Base-by-base conservation (phyloP, 768 basidiomycete species). In the Leucosporidium yakuticum region DNA sequence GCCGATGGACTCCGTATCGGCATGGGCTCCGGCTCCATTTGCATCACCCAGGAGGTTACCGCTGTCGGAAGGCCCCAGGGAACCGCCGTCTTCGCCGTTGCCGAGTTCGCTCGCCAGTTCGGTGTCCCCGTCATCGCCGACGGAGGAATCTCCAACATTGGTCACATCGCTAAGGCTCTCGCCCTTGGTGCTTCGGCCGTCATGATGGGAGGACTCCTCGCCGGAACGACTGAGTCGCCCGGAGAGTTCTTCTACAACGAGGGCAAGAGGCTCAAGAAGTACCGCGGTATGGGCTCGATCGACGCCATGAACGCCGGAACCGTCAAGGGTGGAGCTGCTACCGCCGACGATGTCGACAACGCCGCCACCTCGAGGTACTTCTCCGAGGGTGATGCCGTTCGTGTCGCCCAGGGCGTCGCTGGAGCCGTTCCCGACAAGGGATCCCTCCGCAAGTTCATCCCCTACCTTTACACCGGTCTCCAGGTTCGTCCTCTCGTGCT, bases 161-260 rank as follows among this genome's bases (percentile, higher is more conserved):
- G 95, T 0, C 96, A 99, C 79, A 89, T 98, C 74, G 92, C 97
- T 77, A 99, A 99, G 81, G 96, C 96, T 5, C 82, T 98, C 57
- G 83, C 93, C 1, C 85, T 98, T 20, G 96, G 96, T 61, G 96
- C 95, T 4, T 87, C 88, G 29, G 94, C 92, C 5, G 93, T 98
- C 62, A 98, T 98, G 96, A 97, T 99, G 96, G 96, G 96, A 55
- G 88, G 91, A 14, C 80, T 98, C 58, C 83, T 99, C 32, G 96
- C 96, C 3, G 95, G 95, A 36, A 98, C 96, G 47, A 87, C 91
- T 70, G 95, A 99, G 79, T 91, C 93, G 0, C 96, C 96, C 0
- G 96, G 96, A 74, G 93, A 98, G 81, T 99, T 96, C 82, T 98
- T 96, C 79, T 99, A 95, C 81, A 94, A 98, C 77, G 94, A 97